A percentile compares a stretch with the other conserved stretches of the same genome.
These are phyloP conservation scores for Halophytophthora polymorphica DNA, from an alignment of 352 stramenopile genomes.

Conservation along the genomic window DNA sequence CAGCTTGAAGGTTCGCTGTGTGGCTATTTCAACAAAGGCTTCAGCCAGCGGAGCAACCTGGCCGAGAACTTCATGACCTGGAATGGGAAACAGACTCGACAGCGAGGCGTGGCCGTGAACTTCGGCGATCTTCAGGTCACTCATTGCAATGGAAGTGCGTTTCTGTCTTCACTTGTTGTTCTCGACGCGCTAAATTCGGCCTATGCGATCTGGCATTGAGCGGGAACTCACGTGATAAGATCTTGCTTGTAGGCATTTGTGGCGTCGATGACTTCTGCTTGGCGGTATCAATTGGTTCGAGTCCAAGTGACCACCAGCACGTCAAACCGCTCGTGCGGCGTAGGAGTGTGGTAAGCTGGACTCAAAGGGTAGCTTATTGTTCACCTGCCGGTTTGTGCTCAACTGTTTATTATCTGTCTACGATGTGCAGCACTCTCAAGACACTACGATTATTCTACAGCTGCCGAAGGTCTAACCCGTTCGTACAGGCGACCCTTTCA, in stretches of 20 bases:
- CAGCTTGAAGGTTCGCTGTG: slow-evolving; percentile 70
- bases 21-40: slow-evolving; percentile 64
- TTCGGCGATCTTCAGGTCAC: slow-evolving; percentile 66
- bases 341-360: slow-evolving; percentile 35
- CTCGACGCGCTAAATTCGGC: not conserved
- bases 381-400: not conserved
- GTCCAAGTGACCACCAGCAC: slow-evolving; percentile 3
- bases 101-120: slow-evolving; percentile 47
- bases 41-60: slow-evolving; percentile 37
- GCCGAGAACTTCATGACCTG: slow-evolving; percentile 41
- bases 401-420: not conserved
- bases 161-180: slow-evolving; percentile 1
- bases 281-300: not conserved
- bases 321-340: slow-evolving; percentile 12
- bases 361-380: not conserved
- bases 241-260: slow-evolving; percentile 35
- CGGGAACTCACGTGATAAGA: not conserved
- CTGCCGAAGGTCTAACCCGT: slow-evolving; percentile 18
- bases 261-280: slow-evolving; percentile 49
- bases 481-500: not conserved
- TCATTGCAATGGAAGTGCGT: slow-evolving; percentile 42
- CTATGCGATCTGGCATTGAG: not conserved
- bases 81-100: slow-evolving; percentile 46
- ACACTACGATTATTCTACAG: slow-evolving; percentile 16
- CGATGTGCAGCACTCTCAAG: slow-evolving; percentile 18